phyloP scores from a whole-genome alignment of 2,329 filamentous ascomycete genomes.

The Cercospora zeae-maydis region DNA sequence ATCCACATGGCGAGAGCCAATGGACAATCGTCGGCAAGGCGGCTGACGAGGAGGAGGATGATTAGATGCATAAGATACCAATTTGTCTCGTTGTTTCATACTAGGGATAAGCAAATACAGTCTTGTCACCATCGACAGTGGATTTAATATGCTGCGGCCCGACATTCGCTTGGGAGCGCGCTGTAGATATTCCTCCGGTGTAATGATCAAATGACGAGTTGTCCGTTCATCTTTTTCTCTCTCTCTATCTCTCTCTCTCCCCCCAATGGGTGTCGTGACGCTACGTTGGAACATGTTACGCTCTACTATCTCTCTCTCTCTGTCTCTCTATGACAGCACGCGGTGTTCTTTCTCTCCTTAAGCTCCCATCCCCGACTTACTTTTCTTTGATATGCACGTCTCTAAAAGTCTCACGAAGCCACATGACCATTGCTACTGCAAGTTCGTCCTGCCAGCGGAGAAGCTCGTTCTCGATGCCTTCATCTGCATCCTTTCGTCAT shows the following conservation, averaged over 20 bases:
- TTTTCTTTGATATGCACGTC: neutral
- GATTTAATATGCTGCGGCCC: constrained; percentile 19
- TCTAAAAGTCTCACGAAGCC: neutral
- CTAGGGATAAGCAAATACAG: constrained; percentile 22
- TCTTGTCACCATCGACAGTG: constrained; percentile 26
- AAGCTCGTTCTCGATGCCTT: neutral
- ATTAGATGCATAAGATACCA: constrained; percentile 38
- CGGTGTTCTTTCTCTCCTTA: too few species aligned
- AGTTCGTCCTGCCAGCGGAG: neutral
- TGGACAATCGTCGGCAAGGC: constrained; percentile 47
- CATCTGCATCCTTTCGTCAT: constrained; percentile 7
- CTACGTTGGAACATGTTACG: neutral
- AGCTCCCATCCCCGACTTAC: too few species aligned
- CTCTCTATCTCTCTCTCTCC: too few species aligned
- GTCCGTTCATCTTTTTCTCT: neutral
- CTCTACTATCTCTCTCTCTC: too few species aligned
- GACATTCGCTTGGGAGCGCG: constrained; percentile 12
- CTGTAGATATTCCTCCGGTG: constrained; percentile 21
- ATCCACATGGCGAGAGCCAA: constrained; percentile 45
- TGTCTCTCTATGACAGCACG: too few species aligned
- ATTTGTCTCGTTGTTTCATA: constrained; percentile 22
- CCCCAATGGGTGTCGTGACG: neutral
- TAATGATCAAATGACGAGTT: constrained; percentile 1
- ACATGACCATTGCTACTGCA: neutral
- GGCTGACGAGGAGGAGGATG: constrained; percentile 48